phyloP scores from a whole-genome alignment of 1,284 basidiomycete genomes.

The Heterobasidion parviporum region DNA sequence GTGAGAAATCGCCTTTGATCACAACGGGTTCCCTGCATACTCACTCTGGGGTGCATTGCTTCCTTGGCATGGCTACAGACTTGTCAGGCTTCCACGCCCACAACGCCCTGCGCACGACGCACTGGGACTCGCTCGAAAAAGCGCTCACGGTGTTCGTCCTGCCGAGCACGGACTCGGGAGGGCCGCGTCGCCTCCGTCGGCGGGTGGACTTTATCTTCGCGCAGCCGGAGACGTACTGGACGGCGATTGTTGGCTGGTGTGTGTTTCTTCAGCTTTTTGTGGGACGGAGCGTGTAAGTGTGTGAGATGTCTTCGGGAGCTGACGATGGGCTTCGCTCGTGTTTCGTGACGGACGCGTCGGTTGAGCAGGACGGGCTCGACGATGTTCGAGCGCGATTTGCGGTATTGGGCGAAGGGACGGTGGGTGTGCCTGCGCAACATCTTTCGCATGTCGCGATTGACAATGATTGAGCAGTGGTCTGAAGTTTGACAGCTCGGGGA shows the following conservation, averaged over 20 bases:
- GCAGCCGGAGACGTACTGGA: conserved; percentile 63
- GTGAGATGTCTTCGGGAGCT: not conserved
- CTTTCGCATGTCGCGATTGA: too few relatives aligned
- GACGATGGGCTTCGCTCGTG: not conserved
- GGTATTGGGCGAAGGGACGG: conserved; percentile 63
- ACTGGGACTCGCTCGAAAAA: conserved; percentile 66
- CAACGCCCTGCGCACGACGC: conserved; percentile 41
- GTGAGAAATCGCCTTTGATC: conserved; percentile 27
- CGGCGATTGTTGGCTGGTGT: conserved; percentile 72
- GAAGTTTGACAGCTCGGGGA: conserved; percentile 75
- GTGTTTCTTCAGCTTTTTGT: conserved; percentile 9
- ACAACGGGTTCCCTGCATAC: not conserved
- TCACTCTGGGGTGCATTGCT: not conserved
- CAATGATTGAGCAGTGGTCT: conserved; percentile 49
- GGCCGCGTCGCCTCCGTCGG: conserved; percentile 31
- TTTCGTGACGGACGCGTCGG: not conserved
- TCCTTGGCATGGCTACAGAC: conserved; percentile 23
- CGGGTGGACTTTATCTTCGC: conserved; percentile 73
- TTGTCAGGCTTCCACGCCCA: conserved; percentile 49
- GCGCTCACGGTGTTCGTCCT: conserved; percentile 60
- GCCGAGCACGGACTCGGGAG: conserved; percentile 20
- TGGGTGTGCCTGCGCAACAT: too few relatives aligned
- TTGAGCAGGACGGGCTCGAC: conserved; percentile 67
- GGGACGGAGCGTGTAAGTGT: not conserved
- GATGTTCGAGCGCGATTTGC: conserved; percentile 74